These are phyloP conservation scores for Saccharomyces uvarum DNA, from an alignment of 1,139 yeast genomes.

Conservation along the genomic window DNA sequence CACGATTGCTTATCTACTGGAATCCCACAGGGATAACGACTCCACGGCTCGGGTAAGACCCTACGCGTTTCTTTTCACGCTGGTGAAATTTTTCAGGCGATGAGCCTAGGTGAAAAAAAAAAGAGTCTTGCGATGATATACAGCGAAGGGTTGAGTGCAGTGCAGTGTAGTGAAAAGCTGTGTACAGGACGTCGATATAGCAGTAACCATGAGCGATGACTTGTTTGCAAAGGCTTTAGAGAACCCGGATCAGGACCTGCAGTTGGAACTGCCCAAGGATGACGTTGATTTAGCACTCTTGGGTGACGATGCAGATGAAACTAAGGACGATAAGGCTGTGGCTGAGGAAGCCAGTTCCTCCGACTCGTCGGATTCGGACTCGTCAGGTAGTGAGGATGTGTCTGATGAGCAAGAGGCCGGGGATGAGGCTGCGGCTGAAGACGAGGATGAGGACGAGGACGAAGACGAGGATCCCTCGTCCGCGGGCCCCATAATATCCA, in stretches of 20 bases:
- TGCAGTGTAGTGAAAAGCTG: no score
- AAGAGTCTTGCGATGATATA: not conserved
- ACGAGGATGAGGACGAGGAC: slow-evolving; percentile 16
- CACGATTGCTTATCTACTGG: not conserved
- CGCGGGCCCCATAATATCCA: slow-evolving; percentile 63
- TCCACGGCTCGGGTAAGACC: not conserved
- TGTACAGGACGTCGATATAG: not conserved
- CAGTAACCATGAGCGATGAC: slow-evolving; percentile 16
- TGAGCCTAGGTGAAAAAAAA: slow-evolving; percentile 1
- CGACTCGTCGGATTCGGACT: not conserved
- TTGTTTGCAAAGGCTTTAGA: slow-evolving; percentile 22
- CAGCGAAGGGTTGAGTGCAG: not conserved
- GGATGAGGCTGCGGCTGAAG: slow-evolving; percentile 10
- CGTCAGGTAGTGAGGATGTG: slow-evolving; percentile 9
- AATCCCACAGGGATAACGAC: not conserved
- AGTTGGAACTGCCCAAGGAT: slow-evolving; percentile 12
- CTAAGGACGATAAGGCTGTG: slow-evolving; percentile 1
- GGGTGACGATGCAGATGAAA: not conserved
- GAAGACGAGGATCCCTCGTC: slow-evolving; percentile 32
- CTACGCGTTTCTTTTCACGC: not conserved
- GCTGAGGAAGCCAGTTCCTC: not conserved
- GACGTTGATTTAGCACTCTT: slow-evolving; percentile 13
- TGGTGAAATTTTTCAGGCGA: slow-evolving; percentile 5
- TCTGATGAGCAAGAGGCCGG: slow-evolving; percentile 8
- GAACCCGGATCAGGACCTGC: slow-evolving; percentile 11